Evolutionary conservation across 2,329 filamentous ascomycete species (phyloP), one percentile per base, ranked within the genome.

Genomic region (Colletotrichum simmondsii): DNA sequence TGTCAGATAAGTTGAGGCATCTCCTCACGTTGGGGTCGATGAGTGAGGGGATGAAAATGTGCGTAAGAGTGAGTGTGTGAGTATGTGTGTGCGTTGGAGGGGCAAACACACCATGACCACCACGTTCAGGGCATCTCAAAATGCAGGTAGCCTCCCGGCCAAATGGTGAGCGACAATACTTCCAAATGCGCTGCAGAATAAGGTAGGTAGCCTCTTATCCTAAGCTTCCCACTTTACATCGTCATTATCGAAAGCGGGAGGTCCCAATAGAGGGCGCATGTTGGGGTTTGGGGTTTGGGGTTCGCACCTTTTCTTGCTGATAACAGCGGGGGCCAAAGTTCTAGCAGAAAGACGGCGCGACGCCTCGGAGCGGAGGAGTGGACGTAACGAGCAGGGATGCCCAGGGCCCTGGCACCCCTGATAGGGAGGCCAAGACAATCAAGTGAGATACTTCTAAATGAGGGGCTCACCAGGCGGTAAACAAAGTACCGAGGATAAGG

Each of bases 381-480:
- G 42, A 46, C 65, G 46, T 69, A 72, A 56, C 32, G 26, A 61
- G 14, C 68, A 67, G 68, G 68, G 57, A 62, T 66, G 22, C 6
- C 10, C 37, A 35, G 52, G 57, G 58, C 30, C 11, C 57, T 14
- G 24, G 22, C 16, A 37, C 19, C 6, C 24, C 32, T 52, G 66
- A 64, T 64, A 64, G 32, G 30, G 30, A 65, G 32, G 35, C 5
- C 16, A 32, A 26, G 16, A 49, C 42, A 22, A 49, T n/a, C 8
- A 30, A 30, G 42, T 2, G 19, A 57, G 68, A 24, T 54, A 63
- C 69, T 24, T 62, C 26, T n/a, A 10, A 19, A 22, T 66, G 58
- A 53, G 57, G 52, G 57, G 64, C 37, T 28, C 3, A 37, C 24
- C n/a, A 24, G 49, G 52, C 53, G 11, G 32, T 32, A 26, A 49